Conservation (phyloP, 2,329 filamentous ascomycete genomes). For the Atkinsonella texensis region DNA sequence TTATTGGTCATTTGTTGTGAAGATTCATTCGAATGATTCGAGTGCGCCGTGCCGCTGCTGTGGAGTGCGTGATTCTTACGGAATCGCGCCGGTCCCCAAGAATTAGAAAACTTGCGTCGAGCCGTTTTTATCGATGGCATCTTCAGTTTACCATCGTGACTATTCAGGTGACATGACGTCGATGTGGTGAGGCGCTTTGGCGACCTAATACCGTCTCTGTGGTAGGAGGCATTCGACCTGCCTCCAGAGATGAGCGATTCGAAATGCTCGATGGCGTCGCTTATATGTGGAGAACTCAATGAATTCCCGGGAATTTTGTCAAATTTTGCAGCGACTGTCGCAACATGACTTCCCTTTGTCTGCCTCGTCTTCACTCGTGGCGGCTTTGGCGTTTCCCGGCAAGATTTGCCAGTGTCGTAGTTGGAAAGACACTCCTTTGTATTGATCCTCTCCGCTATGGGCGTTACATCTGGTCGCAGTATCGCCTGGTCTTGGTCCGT, state of each 20-base stretch:
- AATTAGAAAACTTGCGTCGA: slow-evolving; percentile 4
- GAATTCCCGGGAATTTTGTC: slow-evolving; percentile 1
- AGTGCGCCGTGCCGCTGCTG: not conserved
- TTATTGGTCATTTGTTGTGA: too few species aligned
- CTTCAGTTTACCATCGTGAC: not conserved
- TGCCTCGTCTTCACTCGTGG: not conserved
- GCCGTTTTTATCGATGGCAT: not conserved
- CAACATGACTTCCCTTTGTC: not conserved
- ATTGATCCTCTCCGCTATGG: not conserved
- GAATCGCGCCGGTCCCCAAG: slow-evolving; percentile 5
- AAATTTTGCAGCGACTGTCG: not conserved
- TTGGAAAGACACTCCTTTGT: not conserved
- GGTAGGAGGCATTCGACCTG: not conserved
- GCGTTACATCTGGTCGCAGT: not conserved
- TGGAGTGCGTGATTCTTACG: not conserved
- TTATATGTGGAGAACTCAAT: slow-evolving; percentile 2
- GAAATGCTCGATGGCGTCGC: slow-evolving; percentile 6
- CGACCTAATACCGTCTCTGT: not conserved
- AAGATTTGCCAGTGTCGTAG: not conserved
- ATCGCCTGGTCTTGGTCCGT: not conserved
- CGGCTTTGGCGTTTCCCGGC: not conserved
- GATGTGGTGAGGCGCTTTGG: slow-evolving; percentile 1
- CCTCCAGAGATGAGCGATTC: slow-evolving; percentile 5
- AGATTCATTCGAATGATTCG: not conserved
- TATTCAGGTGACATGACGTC: slow-evolving; percentile 1